Conservation (phyloP, 1,284 basidiomycete species). For the Boletellus deceptivus region DNA sequence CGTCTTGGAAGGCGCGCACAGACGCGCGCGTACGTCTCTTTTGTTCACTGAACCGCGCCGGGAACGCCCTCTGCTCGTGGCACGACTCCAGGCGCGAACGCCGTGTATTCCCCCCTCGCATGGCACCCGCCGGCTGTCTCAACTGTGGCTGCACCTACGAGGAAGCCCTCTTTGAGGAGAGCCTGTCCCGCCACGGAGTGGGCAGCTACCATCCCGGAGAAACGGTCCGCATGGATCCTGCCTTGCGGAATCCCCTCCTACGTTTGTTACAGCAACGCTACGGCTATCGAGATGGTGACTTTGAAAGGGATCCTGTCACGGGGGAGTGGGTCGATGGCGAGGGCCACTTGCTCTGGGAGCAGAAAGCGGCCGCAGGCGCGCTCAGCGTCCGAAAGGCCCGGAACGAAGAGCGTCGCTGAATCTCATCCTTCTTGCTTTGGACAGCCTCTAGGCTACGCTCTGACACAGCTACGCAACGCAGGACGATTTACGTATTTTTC, state of each 20-base stretch:
- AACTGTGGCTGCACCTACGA: conserved; percentile 82
- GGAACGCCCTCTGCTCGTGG: conserved; percentile 83
- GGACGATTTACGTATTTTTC: conserved; percentile 29
- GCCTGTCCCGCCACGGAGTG: conserved; percentile 69
- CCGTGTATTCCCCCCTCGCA: conserved; percentile 71
- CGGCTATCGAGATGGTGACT: conserved; percentile 79
- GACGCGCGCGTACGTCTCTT: conserved; percentile 65
- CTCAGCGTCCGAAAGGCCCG: conserved; percentile 36
- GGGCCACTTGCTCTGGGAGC: conserved; percentile 61
- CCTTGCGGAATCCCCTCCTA: conserved; percentile 73
- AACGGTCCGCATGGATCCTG: conserved; percentile 82
- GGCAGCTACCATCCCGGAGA: conserved; percentile 81
- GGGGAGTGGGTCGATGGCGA: conserved; percentile 67
- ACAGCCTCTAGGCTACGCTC: conserved; percentile 7
- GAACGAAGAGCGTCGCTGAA: conserved; percentile 34
- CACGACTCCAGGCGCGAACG: conserved; percentile 82
- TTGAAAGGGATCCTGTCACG: conserved; percentile 62
- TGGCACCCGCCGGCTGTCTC: conserved; percentile 70
- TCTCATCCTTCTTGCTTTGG: neutral
- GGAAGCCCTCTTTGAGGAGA: conserved; percentile 82
- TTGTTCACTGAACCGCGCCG: conserved; percentile 79
- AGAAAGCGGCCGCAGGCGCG: conserved; percentile 44
- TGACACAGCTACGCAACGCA: conserved; percentile 10
- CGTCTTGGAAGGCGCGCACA: conserved; percentile 67
- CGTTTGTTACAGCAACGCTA: conserved; percentile 67